Conservation (phyloP, 2,329 filamentous ascomycete genomes). For the Exophiala alcalophila region DNA sequence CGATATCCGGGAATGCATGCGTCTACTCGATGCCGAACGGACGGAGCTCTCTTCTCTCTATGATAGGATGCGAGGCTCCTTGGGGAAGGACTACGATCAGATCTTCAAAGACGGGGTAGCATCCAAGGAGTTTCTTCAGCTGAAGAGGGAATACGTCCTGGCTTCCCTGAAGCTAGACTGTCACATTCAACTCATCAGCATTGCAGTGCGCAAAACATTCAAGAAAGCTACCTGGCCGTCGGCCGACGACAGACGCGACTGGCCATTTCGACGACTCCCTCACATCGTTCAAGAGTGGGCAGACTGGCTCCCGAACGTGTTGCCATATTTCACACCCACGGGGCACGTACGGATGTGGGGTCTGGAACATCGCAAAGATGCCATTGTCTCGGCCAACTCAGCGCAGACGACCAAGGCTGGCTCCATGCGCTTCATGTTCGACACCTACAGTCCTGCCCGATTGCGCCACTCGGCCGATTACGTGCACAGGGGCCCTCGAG, state of each 20-base stretch:
- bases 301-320: slow-evolving; percentile 43
- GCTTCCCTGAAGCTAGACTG: slow-evolving; percentile 20
- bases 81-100: slow-evolving; percentile 4
- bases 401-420: slow-evolving; percentile 16
- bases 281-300: slow-evolving; percentile 48
- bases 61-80: slow-evolving; percentile 16
- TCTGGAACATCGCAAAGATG: slow-evolving; percentile 13
- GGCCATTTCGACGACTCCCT: slow-evolving; percentile 41
- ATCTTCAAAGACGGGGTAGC: slow-evolving; percentile 20
- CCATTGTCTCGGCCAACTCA: slow-evolving; percentile 15
- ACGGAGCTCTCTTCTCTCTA: slow-evolving; percentile 15
- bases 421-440: slow-evolving; percentile 19
- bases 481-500: slow-evolving; percentile 3
- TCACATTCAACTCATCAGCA: slow-evolving; percentile 23
- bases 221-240: slow-evolving; percentile 26
- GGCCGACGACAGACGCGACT: slow-evolving; percentile 28
- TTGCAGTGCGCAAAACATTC: slow-evolving; percentile 19
- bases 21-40: slow-evolving; percentile 22
- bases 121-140: slow-evolving; percentile 22
- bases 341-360: slow-evolving; percentile 37
- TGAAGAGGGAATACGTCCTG: slow-evolving; percentile 23
- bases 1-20: slow-evolving; percentile 19
- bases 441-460: slow-evolving; percentile 17
- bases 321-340: slow-evolving; percentile 38
- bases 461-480: slow-evolving; percentile 13